Conservation (phyloP, 495 filamentous ascomycete species). For the Penicillium longicatenatum region DNA sequence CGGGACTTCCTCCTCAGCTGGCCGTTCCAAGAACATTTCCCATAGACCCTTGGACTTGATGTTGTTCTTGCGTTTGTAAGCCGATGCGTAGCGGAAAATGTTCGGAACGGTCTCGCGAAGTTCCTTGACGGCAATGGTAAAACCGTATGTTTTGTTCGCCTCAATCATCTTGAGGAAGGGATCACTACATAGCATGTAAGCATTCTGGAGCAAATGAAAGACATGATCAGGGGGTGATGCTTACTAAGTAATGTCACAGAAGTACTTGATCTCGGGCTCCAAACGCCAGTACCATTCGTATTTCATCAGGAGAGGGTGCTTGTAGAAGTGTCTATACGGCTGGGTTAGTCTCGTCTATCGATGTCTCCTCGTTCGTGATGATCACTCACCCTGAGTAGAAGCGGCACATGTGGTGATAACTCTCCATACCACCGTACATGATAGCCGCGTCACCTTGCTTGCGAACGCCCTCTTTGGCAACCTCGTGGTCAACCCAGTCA, state of each 20-base stretch:
- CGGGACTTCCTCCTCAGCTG: constrained; percentile 55
- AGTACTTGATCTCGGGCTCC: constrained; percentile 99
- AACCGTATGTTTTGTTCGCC: constrained; percentile 96
- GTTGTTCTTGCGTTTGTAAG: constrained; percentile 93
- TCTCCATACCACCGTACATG: constrained; percentile 99
- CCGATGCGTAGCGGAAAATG: constrained; percentile 99
- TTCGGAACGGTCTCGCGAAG: constrained; percentile 97
- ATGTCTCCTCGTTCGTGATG: neutral
- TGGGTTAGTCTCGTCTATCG: constrained; percentile 18
- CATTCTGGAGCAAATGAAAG: constrained; percentile 3
- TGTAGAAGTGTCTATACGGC: constrained; percentile 82
- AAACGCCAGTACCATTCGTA: constrained; percentile 99
- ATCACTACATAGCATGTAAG: constrained; percentile 62
- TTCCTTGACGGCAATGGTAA: constrained; percentile 99
- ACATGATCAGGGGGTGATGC: neutral
- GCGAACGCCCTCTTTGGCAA: constrained; percentile 90
- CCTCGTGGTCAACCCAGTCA: constrained; percentile 91
- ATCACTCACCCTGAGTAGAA: constrained; percentile 90
- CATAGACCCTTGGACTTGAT: constrained; percentile 89
- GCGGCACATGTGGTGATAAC: constrained; percentile 97
- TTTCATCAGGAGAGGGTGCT: constrained; percentile 91
- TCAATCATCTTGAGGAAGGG: constrained; percentile 93
- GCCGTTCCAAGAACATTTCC: constrained; percentile 96
- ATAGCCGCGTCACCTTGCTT: constrained; percentile 97
- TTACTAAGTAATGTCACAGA: constrained; percentile 99